Evolutionary conservation across 345 rosid genomes (phyloP), one percentile per base, ranked within the genome.

Genomic region (Angophora floribunda): DNA sequence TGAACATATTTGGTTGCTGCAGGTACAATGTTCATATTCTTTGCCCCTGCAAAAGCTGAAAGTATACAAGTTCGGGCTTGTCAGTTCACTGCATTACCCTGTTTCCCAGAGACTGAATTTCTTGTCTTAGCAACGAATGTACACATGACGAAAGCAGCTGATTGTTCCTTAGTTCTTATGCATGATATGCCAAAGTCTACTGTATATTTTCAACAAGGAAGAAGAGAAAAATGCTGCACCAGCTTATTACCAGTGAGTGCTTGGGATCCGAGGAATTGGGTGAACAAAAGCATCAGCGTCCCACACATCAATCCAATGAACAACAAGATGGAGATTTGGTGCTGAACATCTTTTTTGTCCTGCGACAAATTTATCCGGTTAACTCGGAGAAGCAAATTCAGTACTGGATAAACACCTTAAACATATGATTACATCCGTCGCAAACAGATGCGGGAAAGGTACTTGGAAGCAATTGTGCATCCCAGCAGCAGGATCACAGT

Each of bases 1-100:
- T 95, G 97, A 92, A 97, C 93, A 87, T 97, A 97, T 89, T 93
- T 91, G 89, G 95, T 95, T 52, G 99, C 98, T 88, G 97, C 96
- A 88, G 97, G 96, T 57, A 96, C 92, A 90, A 96, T 90, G 82
- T 95, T 95, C 67, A 88, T 93, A 91, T 95, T 96, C 78, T 94
- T 96, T 49, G 97, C 90, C 85, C 99, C 96, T 1, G 96, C 90
- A 89, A 97, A 97, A 90, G 95, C 99, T 97, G 96, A 91, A 92
- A 92, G 52, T 26, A 61, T 19, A 28, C 55, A 30, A 88, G 89
- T 85, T 85, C 36, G 28, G 36, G 36, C 41, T 53, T 51, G 22
- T 75, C 49, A 75, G 49, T 75, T 75, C 49, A 36, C 82, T 75
- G 49, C 82, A 44, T 75, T 75, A 75, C 82, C 17, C 82, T 36